Base-by-base conservation (phyloP, 257 asterid species). In the Cynanchum wilfordii region DNA sequence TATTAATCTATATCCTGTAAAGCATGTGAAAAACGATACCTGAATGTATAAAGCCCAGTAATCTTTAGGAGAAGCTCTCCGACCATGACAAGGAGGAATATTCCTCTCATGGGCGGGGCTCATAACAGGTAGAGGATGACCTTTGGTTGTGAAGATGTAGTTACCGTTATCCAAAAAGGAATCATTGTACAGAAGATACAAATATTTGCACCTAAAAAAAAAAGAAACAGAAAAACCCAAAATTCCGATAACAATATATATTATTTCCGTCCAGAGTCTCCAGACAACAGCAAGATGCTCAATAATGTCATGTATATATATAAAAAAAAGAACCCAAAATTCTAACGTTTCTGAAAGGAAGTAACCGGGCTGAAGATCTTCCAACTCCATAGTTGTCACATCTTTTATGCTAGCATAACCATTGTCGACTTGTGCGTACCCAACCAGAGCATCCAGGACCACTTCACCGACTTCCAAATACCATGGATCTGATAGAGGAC, bases 331-430 rank as follows among this genome's bases (percentile, higher is more conserved):
- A 58, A 16, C 3, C 1, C n/a, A 45, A 69, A 29, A 29, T 56
- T 75, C 96, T 89, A 79, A 91, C 99, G 90, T 94, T 84, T 94
- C 99, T 30, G 99, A 89, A 17, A 94, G 96, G 85, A 94, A 94
- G 89, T 89, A 91, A 74, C 99, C 92, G 50, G 91, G 99, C 79
- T 94, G 99, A 82, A 91, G 98, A 83, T 94, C 99, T 84, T 94
- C 99, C 79, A 89, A 75, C 80, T 94, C 87, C 99, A 94, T 94
- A 29, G 91, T 91, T 13, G 92, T 85, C 76, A 94, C 99, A 42
- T 94, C 99, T 88, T 96, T 78, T 73, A 94, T 73, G 81, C 99
- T 91, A 16, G 99, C 98, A 88, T 86, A 91, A 50, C 99, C 99
- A 71, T 97, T 91, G 80, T 91, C 87, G 60, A 94, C 99, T 79